Evolutionary conservation across 139 green algal genomes (phyloP).

Genomic region (Chlamydomonas sp.): DNA sequence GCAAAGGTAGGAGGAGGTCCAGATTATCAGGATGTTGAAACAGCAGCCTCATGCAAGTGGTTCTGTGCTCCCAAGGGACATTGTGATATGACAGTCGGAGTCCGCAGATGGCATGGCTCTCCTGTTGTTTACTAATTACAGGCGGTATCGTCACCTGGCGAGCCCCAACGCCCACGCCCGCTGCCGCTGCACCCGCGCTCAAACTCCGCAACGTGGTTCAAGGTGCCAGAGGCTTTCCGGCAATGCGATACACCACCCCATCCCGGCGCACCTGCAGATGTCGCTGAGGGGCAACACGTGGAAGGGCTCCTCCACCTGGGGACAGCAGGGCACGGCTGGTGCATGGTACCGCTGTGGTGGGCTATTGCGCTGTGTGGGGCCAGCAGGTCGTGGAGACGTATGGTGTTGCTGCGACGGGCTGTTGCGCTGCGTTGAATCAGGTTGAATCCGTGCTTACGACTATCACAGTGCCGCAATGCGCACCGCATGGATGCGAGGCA

Average conservation of each 20-base stretch:
- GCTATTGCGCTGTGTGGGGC: background rate
- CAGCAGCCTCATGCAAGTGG: background rate
- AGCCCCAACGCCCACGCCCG: too few species aligned
- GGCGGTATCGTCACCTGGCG: background rate
- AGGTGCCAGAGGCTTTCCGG: too few species aligned
- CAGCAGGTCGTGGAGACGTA: background rate
- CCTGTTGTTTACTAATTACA: background rate
- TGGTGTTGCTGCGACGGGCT: too few species aligned
- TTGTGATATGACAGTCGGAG: background rate
- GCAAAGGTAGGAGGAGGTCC: background rate
- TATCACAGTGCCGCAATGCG: background rate
- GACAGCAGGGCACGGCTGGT: background rate
- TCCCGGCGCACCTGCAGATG: slow-evolving; percentile 32
- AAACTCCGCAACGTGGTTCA: background rate
- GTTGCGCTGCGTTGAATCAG: background rate
- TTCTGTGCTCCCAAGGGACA: background rate
- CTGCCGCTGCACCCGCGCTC: background rate
- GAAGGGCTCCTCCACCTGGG: slow-evolving; percentile 61
- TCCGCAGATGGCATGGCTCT: background rate
- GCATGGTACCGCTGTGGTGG: background rate
- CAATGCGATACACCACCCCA: background rate
- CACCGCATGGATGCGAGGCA: background rate
- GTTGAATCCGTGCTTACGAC: background rate
- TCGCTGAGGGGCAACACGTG: slow-evolving; percentile 53
- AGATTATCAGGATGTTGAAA: background rate